A percentile compares a stretch with the other conserved stretches of the same genome.
Conservation (phyloP, 2,329 filamentous ascomycete species). For the Beauveria sp. region DNA sequence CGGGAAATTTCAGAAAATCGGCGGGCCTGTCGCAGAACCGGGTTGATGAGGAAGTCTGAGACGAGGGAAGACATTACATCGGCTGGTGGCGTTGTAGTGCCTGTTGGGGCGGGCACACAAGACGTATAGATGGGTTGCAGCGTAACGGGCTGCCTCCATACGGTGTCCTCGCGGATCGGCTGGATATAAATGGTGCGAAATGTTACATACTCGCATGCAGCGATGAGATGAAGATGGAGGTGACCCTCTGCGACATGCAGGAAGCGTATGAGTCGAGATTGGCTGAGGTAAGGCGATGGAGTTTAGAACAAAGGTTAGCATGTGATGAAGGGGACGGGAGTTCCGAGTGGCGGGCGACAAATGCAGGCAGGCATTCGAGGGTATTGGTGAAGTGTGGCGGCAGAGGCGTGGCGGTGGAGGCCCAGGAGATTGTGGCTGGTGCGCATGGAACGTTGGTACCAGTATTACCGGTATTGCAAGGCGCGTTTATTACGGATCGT, state of each 20-base stretch:
- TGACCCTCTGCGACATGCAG: not conserved
- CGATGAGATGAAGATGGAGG: not conserved
- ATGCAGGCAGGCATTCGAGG: too few species aligned
- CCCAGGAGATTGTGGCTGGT: conserved; percentile 1
- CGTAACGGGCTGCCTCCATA: not conserved
- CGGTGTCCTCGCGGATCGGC: conserved; percentile 1
- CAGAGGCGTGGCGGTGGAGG: not conserved
- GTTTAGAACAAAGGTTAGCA: not conserved
- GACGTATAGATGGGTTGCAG: not conserved
- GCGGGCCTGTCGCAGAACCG: conserved; percentile 57
- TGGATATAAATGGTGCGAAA: not conserved
- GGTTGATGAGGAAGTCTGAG: conserved; percentile 58
- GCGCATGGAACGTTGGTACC: not conserved
- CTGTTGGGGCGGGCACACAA: not conserved
- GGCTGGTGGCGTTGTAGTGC: conserved; percentile 2
- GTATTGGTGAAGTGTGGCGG: not conserved
- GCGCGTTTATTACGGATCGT: too few species aligned
- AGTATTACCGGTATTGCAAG: too few species aligned
- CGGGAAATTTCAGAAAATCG: conserved; percentile 49
- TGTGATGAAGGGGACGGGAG: conserved; percentile 3
- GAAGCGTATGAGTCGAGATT: not conserved
- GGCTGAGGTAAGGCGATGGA: not conserved
- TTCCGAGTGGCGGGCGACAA: not conserved
- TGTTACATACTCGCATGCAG: conserved; percentile 1
- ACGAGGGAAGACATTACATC: conserved; percentile 53